These are phyloP conservation scores for Xerocomus brunneocitrinus DNA, from an alignment of 768 basidiomycete genomes.

Conservation along the genomic window DNA sequence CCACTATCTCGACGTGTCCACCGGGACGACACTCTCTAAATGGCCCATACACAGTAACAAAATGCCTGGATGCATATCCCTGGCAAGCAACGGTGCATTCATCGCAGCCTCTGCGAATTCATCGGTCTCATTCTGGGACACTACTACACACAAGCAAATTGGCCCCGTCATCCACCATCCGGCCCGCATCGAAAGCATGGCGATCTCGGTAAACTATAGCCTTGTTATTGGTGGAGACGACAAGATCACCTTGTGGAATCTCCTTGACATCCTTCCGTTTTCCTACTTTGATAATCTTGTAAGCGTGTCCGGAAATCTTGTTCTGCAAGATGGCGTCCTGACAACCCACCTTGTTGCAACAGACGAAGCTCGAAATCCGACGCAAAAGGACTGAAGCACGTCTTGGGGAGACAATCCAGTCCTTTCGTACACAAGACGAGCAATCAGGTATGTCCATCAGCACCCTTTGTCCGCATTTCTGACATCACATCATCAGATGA, in stretches of 20 bases:
- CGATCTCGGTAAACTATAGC: background rate
- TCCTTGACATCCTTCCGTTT: background rate
- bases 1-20: background rate
- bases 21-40: background rate
- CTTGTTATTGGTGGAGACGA: background rate
- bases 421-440: background rate
- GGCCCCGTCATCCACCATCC: background rate
- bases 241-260: background rate
- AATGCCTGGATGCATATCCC: background rate
- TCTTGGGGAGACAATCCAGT: background rate
- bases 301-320: background rate
- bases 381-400: background rate
- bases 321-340: background rate
- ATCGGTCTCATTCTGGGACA: background rate
- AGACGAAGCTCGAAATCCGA: background rate
- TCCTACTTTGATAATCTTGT: background rate
- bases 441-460: background rate
- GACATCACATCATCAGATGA: background rate
- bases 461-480: background rate
- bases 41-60: background rate
- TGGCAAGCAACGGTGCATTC: background rate
- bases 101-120: background rate
- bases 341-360: background rate
- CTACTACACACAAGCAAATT: background rate
- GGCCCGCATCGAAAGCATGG: background rate